These are phyloP conservation scores for Ilyonectria sp. DNA, from an alignment of 2,329 filamentous ascomycete species.

Conservation along the genomic window DNA sequence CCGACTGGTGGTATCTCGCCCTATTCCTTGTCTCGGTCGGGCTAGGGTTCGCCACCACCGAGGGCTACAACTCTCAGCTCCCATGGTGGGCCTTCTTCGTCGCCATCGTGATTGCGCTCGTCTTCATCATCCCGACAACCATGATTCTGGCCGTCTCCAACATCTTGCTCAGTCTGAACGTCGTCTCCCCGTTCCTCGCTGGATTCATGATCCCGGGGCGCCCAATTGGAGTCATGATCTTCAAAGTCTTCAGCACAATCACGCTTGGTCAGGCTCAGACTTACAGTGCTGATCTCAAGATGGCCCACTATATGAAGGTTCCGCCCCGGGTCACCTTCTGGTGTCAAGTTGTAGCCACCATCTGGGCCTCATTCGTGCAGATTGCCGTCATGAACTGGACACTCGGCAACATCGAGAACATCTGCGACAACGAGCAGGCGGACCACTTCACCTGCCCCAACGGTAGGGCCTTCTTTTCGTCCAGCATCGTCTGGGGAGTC, in stretches of 20 bases:
- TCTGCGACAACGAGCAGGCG: conserved; percentile 57
- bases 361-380: conserved; percentile 63
- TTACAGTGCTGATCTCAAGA: conserved; percentile 64
- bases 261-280: conserved; percentile 59
- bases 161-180: conserved; percentile 56
- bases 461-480: conserved; percentile 63
- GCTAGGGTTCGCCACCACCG: conserved; percentile 49
- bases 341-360: conserved; percentile 58
- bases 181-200: conserved; percentile 57
- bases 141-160: conserved; percentile 54
- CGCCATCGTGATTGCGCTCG: conserved; percentile 44
- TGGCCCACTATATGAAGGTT: conserved; percentile 67
- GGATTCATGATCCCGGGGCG: conserved; percentile 46
- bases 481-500: conserved; percentile 70
- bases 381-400: conserved; percentile 62
- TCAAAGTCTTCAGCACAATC: conserved; percentile 47
- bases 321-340: conserved; percentile 55
- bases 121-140: conserved; percentile 45
- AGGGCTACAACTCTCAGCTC: conserved; percentile 47
- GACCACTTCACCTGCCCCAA: conserved; percentile 57
- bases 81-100: conserved; percentile 51
- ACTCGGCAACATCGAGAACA: conserved; percentile 61
- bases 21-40: conserved; percentile 53
- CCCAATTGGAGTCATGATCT: conserved; percentile 46
- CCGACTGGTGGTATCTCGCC: conserved; percentile 58